Evolutionary conservation across 345 rosid genomes (phyloP), one percentile per base, ranked within the genome.

Genomic region (Dipteronia dyeriana): DNA sequence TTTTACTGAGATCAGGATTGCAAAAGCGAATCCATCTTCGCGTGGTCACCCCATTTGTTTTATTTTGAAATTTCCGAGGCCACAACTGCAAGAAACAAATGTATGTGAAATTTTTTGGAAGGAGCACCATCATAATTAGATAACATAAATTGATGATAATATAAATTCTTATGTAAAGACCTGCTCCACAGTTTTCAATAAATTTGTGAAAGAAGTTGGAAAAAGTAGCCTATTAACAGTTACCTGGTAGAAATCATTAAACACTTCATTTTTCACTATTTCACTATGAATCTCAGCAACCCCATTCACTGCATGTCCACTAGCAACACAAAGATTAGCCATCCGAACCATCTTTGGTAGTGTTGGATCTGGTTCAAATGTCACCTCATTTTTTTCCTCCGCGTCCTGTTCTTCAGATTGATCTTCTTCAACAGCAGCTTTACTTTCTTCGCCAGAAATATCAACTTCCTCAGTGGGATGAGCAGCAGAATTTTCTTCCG

Each of bases 11-110:
- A 62, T 71, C 82, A 22, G 88, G 85, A 76, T 88, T 86, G 84
- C 90, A 85, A 63, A 86, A 88, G 14, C 78, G 83, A 26, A 88
- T 85, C 88, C 90, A 88, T 80, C 87, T 88, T 74, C 90, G 82
- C 5, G 88, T 88, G 20, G 91, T 88, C 80, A 86, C 88, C 41
- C 90, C 91, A 79, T 86, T 85, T 12, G 90, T 88, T 75, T 88
- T 88, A 51, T 88, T 88, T 65, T 83, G 88, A 79, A 88, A 86
- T 64, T 88, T 88, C 80, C 85, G 84, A 22, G 88, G 90, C 86
- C 91, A 88, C 57, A 88, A 34, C 90, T 86, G 84, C 73, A 76
- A 76, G 49, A 68, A 22, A 51, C 17, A 6, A 47, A 79, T 56
- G 10, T 17, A 51, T 57, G 31, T 29, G 66, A 14, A 31, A 54